Evolutionary conservation across 129 eudicot genomes (phyloP), one percentile per base, ranked within the genome.

Genomic region (Daucus carota): DNA sequence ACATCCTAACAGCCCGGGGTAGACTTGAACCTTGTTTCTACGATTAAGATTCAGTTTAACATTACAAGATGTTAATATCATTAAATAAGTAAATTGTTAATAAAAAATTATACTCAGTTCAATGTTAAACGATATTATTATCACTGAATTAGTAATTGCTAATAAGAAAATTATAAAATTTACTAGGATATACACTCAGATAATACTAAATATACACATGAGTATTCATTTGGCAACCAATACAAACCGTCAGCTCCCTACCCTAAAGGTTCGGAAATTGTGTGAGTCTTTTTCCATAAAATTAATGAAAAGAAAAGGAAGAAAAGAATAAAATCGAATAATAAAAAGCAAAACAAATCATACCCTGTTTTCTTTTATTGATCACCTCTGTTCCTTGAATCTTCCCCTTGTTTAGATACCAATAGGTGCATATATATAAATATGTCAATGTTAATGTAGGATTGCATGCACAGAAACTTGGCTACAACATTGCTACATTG

Each of bases 261-360:
- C 73, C 81, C 91, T 80, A 76, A 33, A 77, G 80, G 78, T 65
- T 75, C 84, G 91, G 86, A 79, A 84, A 77, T 73, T 72, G 84
- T 18, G 22, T 29, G 20, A 16, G 45, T 44, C 70, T 67, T 31
- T 59, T 47, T 15, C 29, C 6, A 75, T 17, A 72, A 63, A 77
- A 42, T 20, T 18, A 43, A 32, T 24, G 8, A 47, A 12, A 59
- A 41, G 54, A 54, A 73, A 66, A 79, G 77, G 66, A 69, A 67
- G 34, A 75, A 69, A 20, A 34, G 67, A 34, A 46, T 40, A 33
- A 5, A 68, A 38, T 16, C 8, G 17, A 60, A 29, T 24, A 46
- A 8, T 46, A 69, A 66, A 34, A 57, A 31, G 65, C 71, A 26
- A 62, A 73, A 80, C 28, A 65, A 69, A 66, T 17, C 57, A 24